A percentile compares a stretch with the other conserved stretches of the same genome.
These are phyloP conservation scores for Mortierella polycephala DNA, from an alignment of 371 early-diverging fungal species.

Conservation along the genomic window DNA sequence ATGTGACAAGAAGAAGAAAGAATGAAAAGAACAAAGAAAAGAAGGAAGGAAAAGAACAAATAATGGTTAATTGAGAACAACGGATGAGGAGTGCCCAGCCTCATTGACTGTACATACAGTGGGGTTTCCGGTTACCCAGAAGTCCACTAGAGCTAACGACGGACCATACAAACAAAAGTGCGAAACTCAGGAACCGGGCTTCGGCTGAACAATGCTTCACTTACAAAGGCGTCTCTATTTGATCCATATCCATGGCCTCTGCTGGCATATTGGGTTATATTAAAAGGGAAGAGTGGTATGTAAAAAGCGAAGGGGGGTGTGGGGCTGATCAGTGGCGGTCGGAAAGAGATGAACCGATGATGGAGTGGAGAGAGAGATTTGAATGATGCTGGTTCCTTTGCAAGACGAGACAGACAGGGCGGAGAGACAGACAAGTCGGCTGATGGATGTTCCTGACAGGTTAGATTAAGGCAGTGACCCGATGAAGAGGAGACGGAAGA, in stretches of 20 bases:
- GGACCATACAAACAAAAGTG: not conserved
- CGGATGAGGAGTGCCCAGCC: too few relatives aligned
- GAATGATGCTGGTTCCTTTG: not conserved
- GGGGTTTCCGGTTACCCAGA: not conserved
- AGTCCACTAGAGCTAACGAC: too few relatives aligned
- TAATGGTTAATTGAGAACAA: too few relatives aligned
- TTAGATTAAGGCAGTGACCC: too few relatives aligned
- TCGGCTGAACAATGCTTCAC: constrained; percentile 4
- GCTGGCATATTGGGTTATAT: constrained; percentile 42
- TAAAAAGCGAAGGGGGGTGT: not conserved
- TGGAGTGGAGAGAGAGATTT: not conserved
- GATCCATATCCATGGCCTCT: constrained; percentile 53
- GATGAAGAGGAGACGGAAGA: not conserved
- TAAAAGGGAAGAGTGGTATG: constrained; percentile 4
- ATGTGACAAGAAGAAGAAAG: not conserved
- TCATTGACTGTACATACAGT: too few relatives aligned
- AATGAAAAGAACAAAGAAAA: not conserved
- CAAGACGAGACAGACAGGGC: not conserved
- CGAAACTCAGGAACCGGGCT: not conserved
- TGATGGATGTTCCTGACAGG: too few relatives aligned
- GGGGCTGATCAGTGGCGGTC: not conserved
- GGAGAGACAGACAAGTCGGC: not conserved
- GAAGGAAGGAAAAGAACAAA: too few relatives aligned
- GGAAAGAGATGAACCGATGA: not conserved
- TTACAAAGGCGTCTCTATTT: constrained; percentile 45